These are phyloP conservation scores for Cercospora brassicicola DNA, from an alignment of 2,329 filamentous ascomycete species.

Conservation along the genomic window DNA sequence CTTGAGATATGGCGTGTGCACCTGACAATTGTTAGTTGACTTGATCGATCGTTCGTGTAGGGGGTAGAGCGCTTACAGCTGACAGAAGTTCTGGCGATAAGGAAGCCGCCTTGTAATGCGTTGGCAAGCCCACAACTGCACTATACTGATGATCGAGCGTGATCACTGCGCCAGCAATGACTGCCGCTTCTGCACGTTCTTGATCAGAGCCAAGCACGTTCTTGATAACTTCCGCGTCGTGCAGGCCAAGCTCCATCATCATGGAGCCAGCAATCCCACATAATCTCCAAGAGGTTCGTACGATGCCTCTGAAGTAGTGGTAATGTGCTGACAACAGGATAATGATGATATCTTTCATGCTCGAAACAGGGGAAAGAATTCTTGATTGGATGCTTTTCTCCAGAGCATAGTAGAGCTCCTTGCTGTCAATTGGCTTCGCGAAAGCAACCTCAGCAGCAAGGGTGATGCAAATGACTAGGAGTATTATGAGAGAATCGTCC, in stretches of 20 bases:
- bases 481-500: neutral
- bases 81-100: neutral
- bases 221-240: neutral
- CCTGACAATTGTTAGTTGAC: neutral
- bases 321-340: neutral
- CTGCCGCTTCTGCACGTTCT: neutral
- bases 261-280: neutral
- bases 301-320: neutral
- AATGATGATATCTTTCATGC: neutral
- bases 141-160: slow-evolving; percentile 2
- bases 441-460: neutral
- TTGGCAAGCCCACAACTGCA: neutral
- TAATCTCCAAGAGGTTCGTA: neutral
- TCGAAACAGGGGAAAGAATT: neutral
- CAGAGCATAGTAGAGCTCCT: neutral
- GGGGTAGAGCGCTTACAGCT: neutral
- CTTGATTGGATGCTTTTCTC: neutral
- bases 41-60: neutral
- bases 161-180: neutral
- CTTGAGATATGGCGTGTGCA: neutral
- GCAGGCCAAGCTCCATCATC: neutral
- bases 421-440: neutral
- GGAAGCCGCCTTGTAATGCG: neutral
- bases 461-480: neutral
- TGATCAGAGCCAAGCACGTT: neutral